Percentiles rank a stretch among this genome's conserved stretches.
Conservation (phyloP, 495 filamentous ascomycete species). For the Lophiotrema nucula region DNA sequence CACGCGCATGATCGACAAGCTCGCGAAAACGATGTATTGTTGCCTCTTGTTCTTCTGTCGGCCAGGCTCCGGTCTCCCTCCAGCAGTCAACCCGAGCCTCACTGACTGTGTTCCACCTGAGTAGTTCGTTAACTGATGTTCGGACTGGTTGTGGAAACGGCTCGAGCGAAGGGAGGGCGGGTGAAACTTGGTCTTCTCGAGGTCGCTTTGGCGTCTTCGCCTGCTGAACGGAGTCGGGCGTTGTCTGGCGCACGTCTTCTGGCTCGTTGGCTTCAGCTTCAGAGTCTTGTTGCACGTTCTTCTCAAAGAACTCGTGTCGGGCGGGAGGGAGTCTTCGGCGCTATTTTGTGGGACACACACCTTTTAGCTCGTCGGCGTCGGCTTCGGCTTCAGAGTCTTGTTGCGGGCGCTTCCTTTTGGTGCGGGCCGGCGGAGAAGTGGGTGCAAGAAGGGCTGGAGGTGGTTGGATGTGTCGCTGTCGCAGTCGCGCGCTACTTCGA, state of each 20-base stretch:
- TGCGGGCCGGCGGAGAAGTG: not conserved
- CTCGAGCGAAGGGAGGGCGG: constrained; percentile 5
- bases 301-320: not conserved
- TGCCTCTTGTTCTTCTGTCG: constrained; percentile 17
- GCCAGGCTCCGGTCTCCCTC: constrained; percentile 2
- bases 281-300: not conserved
- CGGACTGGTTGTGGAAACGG: not conserved
- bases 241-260: not conserved
- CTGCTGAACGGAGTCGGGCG: constrained; percentile 3
- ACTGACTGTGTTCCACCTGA: not conserved
- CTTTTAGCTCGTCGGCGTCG: not conserved
- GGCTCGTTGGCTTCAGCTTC: not conserved
- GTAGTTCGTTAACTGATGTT: constrained; percentile 5
- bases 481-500: constrained; percentile 3
- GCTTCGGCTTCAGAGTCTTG: not conserved
- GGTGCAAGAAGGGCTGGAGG: not conserved
- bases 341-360: not conserved
- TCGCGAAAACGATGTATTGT: constrained; percentile 11
- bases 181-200: constrained; percentile 7
- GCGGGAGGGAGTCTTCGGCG: not conserved
- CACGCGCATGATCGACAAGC: constrained; percentile 1
- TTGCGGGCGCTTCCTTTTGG: not conserved
- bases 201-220: constrained; percentile 12
- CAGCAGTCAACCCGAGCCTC: constrained; percentile 5
- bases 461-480: not conserved